Conservation (phyloP, 805 yeast species). For the Candida wancherniae region DNA sequence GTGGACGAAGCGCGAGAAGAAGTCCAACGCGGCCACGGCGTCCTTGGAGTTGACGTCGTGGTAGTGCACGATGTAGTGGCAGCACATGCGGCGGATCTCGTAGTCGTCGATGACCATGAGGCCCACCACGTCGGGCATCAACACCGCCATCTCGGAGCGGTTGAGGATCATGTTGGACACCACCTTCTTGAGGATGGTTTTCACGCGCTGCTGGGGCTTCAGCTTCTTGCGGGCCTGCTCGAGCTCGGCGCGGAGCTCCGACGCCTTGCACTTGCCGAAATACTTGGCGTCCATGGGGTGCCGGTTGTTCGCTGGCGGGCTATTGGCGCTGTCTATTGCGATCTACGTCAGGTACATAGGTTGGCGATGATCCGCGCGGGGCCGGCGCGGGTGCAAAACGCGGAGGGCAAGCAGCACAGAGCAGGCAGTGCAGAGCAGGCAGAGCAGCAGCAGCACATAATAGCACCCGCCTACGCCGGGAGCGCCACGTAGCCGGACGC, state of each 20-base stretch:
- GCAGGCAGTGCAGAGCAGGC: not conserved
- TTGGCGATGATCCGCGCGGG: too few relatives aligned
- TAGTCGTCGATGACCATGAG: slow-evolving; percentile 55
- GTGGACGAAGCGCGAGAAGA: slow-evolving; percentile 48
- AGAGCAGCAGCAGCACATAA: not conserved
- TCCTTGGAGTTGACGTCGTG: slow-evolving; percentile 54
- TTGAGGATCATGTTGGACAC: slow-evolving; percentile 82
- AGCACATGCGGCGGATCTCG: slow-evolving; percentile 68
- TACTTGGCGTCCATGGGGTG: slow-evolving; percentile 24
- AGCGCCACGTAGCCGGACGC: slow-evolving; percentile 63
- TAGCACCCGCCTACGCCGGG: too few relatives aligned
- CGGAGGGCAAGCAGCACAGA: not conserved
- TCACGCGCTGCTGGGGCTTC: slow-evolving; percentile 34
- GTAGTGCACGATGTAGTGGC: slow-evolving; percentile 59
- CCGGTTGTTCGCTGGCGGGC: too few relatives aligned
- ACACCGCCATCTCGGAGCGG: slow-evolving; percentile 64
- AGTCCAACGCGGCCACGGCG: slow-evolving; percentile 52
- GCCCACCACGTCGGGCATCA: slow-evolving; percentile 59
- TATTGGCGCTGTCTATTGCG: too few relatives aligned
- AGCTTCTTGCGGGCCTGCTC: slow-evolving; percentile 41
- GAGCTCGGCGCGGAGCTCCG: slow-evolving; percentile 38
- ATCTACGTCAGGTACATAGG: too few relatives aligned
- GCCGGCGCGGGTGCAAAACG: too few relatives aligned
- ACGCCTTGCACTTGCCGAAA: slow-evolving; percentile 35
- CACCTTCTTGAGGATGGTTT: slow-evolving; percentile 54